Conservation (phyloP, 495 filamentous ascomycete genomes). For the Penicillium turbatum region DNA sequence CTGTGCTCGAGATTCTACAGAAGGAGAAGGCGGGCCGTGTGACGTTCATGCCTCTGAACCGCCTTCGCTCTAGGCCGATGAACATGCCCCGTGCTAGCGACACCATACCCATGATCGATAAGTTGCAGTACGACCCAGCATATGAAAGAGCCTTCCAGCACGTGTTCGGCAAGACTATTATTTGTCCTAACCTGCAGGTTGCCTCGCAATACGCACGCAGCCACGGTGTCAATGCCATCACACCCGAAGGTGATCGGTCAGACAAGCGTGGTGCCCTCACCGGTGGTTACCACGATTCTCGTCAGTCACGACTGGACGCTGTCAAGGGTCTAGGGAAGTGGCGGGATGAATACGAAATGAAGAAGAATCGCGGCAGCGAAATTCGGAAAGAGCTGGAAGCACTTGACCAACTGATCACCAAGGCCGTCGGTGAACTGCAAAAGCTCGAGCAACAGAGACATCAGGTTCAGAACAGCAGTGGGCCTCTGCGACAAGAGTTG, state of each 20-base stretch:
- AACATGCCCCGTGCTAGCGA: slow-evolving; percentile 84
- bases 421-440: slow-evolving; percentile 71
- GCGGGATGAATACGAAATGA: slow-evolving; percentile 67
- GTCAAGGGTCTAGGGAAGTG: slow-evolving; percentile 71
- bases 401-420: slow-evolving; percentile 82
- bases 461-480: slow-evolving; percentile 78
- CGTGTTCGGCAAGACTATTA: slow-evolving; percentile 91
- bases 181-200: slow-evolving; percentile 83
- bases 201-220: slow-evolving; percentile 85
- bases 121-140: slow-evolving; percentile 69
- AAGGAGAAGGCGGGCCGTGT: slow-evolving; percentile 79
- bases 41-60: slow-evolving; percentile 91
- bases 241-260: slow-evolving; percentile 85
- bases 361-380: slow-evolving; percentile 52
- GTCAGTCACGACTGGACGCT: slow-evolving; percentile 76
- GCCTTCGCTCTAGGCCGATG: slow-evolving; percentile 59
- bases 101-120: slow-evolving; percentile 79
- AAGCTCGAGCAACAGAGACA: slow-evolving; percentile 75
- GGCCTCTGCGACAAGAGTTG: slow-evolving; percentile 70
- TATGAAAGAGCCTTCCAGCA: slow-evolving; percentile 87
- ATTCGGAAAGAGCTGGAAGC: slow-evolving; percentile 64
- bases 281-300: slow-evolving; percentile 84
- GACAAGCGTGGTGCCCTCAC: slow-evolving; percentile 94
- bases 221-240: slow-evolving; percentile 88
- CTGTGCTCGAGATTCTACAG: slow-evolving; percentile 72